Conservation (phyloP, 2,329 filamentous ascomycete genomes). For the Colletotrichum tropicale region DNA sequence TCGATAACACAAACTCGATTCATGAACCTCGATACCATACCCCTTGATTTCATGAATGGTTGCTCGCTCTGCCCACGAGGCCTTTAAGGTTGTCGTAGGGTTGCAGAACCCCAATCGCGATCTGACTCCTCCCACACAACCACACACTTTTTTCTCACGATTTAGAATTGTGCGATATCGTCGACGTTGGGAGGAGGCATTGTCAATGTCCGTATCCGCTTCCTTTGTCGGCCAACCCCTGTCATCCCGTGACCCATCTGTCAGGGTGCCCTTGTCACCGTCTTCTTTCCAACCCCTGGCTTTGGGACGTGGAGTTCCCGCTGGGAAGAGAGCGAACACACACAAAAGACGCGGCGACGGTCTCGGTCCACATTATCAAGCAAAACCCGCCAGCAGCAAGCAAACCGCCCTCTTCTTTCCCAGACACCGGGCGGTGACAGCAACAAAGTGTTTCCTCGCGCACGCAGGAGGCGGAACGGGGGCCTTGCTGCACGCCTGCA, state of each 20-base stretch:
- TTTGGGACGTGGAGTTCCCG: neutral
- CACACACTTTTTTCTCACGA: neutral
- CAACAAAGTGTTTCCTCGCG: neutral
- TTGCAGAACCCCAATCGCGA: conserved; percentile 12
- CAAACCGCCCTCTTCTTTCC: neutral
- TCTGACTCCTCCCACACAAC: neutral
- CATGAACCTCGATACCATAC: neutral
- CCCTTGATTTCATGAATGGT: neutral
- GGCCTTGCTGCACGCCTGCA: neutral
- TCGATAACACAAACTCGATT: conserved; percentile 13
- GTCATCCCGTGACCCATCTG: neutral
- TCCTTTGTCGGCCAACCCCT: neutral
- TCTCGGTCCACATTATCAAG: neutral
- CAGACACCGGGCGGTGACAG: neutral
- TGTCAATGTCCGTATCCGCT: neutral
- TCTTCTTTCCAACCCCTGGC: neutral
- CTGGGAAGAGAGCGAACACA: neutral
- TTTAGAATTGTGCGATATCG: neutral
- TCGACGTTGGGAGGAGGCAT: neutral
- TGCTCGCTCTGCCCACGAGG: neutral
- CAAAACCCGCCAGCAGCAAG: neutral
- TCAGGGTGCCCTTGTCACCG: neutral
- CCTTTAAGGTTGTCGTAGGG: neutral
- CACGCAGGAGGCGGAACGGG: neutral
- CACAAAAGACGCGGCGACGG: neutral